Evolutionary conservation across 441 rosid species (phyloP), one percentile per base, ranked within the genome.

Genomic region (Populus tomentosa): DNA sequence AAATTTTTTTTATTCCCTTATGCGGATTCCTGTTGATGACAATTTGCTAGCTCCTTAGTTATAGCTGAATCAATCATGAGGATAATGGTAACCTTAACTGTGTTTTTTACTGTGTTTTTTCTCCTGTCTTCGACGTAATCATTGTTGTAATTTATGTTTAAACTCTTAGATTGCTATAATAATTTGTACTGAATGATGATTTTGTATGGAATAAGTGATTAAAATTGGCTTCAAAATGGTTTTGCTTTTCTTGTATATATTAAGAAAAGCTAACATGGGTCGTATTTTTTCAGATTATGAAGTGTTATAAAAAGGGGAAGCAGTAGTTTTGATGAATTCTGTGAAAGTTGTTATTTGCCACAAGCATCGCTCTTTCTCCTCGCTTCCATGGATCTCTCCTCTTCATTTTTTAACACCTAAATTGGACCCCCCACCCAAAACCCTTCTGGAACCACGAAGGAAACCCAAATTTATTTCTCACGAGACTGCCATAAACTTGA

Each of bases 301-400:
- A 76, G 76, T 40, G 26, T 11, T 35, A 42, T 62, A 74, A 53
- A 64, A 32, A 23, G 3, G 33, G 64, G 76, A 53, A 0, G 62
- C 70, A 2, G 66, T 32, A 21, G 26, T 64, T 74, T 79, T 40
- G 78, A 81, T 87, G 86, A 84, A 65, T 67, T 74, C 11, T 18
- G 21, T 56, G 20, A 74, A 78, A 59, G 38, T 24, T 32, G 33
- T 30, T 26, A 56, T 53, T 46, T 53, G 80, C 74, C 74, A 30
- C 11, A 67, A 77, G 33, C 75, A 42, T 73, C 75, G 79, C 7
- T 36, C 75, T 0, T 81, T 86, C 80, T 90, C 89, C 69, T 76
- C 80, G 14, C 77, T 87, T 63, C 92, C 92, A 85, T 89, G 97
- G 95, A 72, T 91, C 72, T 87, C 92, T 82, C 94, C 92, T 21